phyloP scores from a whole-genome alignment of 331 rosid species.

The Cydonia oblonga region DNA sequence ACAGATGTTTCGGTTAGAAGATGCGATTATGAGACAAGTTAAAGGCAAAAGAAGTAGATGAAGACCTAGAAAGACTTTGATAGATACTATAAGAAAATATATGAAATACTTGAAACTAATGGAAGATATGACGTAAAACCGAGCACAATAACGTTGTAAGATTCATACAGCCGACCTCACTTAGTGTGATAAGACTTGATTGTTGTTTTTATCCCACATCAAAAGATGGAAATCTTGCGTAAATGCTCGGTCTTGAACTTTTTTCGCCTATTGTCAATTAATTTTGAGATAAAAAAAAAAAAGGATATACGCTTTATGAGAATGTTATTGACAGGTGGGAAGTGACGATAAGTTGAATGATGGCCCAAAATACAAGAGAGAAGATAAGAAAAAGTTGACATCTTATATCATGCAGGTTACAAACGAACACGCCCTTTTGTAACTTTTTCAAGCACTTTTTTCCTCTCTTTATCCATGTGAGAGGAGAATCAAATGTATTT shows the following conservation, averaged over 20 bases:
- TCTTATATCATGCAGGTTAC: neutral
- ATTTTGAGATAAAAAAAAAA: accelerated
- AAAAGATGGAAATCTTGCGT: accelerated
- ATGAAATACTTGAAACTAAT: accelerated
- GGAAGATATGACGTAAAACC: accelerated
- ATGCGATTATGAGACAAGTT: accelerated
- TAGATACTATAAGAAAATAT: too few species aligned
- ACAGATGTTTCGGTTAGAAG: accelerated
- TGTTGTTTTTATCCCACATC: neutral
- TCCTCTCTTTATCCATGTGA: slow-evolving; percentile 11
- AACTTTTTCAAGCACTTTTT: slow-evolving; percentile 3
- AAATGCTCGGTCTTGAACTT: neutral
- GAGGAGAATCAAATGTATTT: neutral
- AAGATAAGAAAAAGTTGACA: slow-evolving; percentile 5
- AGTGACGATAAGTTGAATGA: neutral
- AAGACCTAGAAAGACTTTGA: too few species aligned
- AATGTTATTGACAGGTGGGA: neutral
- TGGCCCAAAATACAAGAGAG: neutral
- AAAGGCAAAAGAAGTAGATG: accelerated
- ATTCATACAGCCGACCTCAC: accelerated
- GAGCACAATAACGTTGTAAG: accelerated
- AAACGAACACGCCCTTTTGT: slow-evolving; percentile 1
- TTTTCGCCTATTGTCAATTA: too few species aligned
- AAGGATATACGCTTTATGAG: too few species aligned
- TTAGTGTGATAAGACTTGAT: too few species aligned